A percentile compares a stretch with the other conserved stretches of the same genome.
phyloP scores from a whole-genome alignment of 2,329 filamentous ascomycete species.

The Xylaria polymorpha region DNA sequence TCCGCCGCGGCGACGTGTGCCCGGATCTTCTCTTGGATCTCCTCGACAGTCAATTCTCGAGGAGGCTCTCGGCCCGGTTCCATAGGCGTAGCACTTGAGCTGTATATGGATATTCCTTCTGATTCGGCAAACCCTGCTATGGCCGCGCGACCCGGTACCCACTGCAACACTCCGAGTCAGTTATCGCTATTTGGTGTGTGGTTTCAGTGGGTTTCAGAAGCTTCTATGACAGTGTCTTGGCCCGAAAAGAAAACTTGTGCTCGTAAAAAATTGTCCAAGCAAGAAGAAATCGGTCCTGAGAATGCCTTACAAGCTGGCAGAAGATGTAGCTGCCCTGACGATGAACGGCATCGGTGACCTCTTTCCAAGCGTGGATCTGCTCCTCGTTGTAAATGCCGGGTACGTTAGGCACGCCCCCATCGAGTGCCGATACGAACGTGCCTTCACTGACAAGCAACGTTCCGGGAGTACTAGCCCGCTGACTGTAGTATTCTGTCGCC shows the following conservation, averaged over 20 bases:
- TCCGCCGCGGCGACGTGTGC: slow-evolving; percentile 66
- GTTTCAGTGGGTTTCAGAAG: too few relatives aligned
- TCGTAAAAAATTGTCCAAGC: too few relatives aligned
- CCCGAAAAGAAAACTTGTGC: too few relatives aligned
- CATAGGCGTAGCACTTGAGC: slow-evolving; percentile 52
- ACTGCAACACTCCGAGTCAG: slow-evolving; percentile 45
- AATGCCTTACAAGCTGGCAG: slow-evolving; percentile 60
- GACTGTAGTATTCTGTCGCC: slow-evolving; percentile 57
- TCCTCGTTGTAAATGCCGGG: slow-evolving; percentile 65
- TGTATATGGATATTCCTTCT: slow-evolving; percentile 47
- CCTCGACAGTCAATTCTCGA: slow-evolving; percentile 66
- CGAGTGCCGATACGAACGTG: slow-evolving; percentile 60
- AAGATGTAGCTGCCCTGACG: slow-evolving; percentile 68
- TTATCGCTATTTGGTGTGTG: too few relatives aligned
- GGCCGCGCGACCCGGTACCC: slow-evolving; percentile 68
- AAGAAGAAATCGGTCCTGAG: too few relatives aligned
- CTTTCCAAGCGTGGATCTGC: slow-evolving; percentile 66
- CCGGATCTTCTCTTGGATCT: slow-evolving; percentile 71
- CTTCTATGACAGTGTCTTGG: too few relatives aligned
- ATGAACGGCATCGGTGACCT: slow-evolving; percentile 68
- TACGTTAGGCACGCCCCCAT: slow-evolving; percentile 58
- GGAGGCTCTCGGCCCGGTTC: slow-evolving; percentile 63
- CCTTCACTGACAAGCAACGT: slow-evolving; percentile 66
- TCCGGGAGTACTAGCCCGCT: slow-evolving; percentile 56
- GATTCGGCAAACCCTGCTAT: slow-evolving; percentile 44